Evolutionary conservation across 2,329 filamentous ascomycete species (phyloP), one percentile per base, ranked within the genome.

Genomic region (Leptodontidium sp.): DNA sequence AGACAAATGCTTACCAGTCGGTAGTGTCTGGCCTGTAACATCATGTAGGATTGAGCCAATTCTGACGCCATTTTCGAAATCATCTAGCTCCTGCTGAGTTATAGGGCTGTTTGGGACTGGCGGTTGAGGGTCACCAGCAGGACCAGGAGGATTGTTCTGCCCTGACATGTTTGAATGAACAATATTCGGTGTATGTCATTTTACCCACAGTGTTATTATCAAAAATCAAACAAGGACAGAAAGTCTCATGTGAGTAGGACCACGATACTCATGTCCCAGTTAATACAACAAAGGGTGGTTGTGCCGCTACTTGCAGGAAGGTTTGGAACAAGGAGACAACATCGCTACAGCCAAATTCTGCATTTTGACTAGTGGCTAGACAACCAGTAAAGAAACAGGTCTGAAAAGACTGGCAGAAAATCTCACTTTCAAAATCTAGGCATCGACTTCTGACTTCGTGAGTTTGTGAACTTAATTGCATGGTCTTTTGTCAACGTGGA

Each of bases 21-120:
- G 52, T n/a, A 57, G 29, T n/a, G 26, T 57, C 29, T 21, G 53
- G 17, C 29, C 32, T 21, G 53, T 57, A 21, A 57, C 53, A 38
- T 38, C 53, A 40, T 38, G 38, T 38, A 12, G 29, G n/a, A 32
- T 57, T 4, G 15, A 38, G 53, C 53, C 32, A 57, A 57, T 38
- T 35, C 17, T 32, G 29, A 32, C 15, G 15, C 15, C 53, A 2
- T 57, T 38, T 2, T 24, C 29, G 29, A 57, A 11, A 3, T 15
- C 26, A 40, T 38, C 15, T 35, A 38, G 7, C 15, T 11, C 14
- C 17, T 9, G 6, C 14, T n/a, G 53, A 38, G 29, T 21, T 57
- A 5, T 7, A 15, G 9, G 29, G 15, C 14, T 55, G 14, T 8
- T 17, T 12, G 40, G 15, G 26, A 3, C 26, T 55, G 15, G 32